Percentiles rank a stretch among this genome's conserved stretches.
These are phyloP conservation scores for Actinomortierella wolfii DNA, from an alignment of 371 early-diverging fungal species.

Conservation along the genomic window DNA sequence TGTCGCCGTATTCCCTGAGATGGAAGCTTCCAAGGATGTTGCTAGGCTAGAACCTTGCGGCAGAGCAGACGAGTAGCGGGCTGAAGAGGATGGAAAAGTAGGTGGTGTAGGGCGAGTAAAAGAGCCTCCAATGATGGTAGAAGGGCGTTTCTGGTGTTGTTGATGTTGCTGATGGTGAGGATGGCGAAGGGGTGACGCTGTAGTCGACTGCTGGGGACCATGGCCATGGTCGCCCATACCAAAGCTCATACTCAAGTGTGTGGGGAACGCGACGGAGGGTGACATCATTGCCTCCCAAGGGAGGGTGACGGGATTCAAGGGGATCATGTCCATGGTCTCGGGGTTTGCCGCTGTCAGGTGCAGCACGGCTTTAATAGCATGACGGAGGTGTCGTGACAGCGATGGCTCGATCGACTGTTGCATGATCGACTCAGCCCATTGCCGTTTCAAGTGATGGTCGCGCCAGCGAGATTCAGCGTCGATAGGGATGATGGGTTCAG, in stretches of 20 bases:
- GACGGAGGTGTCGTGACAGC: conserved; percentile 48
- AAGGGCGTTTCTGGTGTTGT: too few species aligned
- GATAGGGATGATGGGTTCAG: conserved; percentile 16
- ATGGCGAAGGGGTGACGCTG: not conserved
- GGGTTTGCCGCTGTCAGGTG: conserved; percentile 50
- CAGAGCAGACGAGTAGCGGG: too few species aligned
- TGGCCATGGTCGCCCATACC: too few species aligned
- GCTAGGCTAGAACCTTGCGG: too few species aligned
- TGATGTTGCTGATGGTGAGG: too few species aligned
- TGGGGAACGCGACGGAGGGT: conserved; percentile 15
- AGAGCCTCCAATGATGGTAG: too few species aligned
- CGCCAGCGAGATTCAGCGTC: conserved; percentile 47
- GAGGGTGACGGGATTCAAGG: conserved; percentile 14
- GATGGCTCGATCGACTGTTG: conserved; percentile 48
- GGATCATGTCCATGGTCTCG: conserved; percentile 47
- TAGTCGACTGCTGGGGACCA: too few species aligned
- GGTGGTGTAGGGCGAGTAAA: too few species aligned
- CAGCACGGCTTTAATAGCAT: conserved; percentile 52
- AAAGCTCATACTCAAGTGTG: not conserved
- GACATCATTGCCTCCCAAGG: conserved; percentile 22
- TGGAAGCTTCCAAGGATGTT: too few species aligned
- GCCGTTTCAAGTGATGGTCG: conserved; percentile 41
- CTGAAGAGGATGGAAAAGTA: too few species aligned
- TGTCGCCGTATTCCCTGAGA: too few species aligned
- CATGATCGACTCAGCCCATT: conserved; percentile 41